Evolutionary conservation across 2,329 filamentous ascomycete genomes (phyloP), one percentile per base, ranked within the genome.

Genomic region (Alternaria dauci): DNA sequence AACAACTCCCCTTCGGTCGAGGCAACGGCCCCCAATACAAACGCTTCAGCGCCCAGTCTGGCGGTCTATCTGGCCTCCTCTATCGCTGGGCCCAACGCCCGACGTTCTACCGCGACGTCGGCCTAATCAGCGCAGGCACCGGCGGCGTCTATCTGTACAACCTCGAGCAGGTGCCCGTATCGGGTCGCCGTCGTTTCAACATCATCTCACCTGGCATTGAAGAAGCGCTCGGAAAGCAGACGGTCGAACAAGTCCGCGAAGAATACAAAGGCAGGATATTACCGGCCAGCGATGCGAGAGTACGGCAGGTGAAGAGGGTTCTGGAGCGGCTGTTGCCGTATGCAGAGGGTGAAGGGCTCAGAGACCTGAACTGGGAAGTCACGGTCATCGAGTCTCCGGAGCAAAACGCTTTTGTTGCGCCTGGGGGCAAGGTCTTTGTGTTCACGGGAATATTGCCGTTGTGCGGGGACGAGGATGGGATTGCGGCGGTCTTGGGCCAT

Each of bases 361-460:
- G 84, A 63, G 79, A 84, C 43, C 48, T 76, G 59, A 52, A 75
- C 5, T 94, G 91, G 91, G 89, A 93, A 78, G 84, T 94, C 4
- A 82, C 85, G 69, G 91, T 94, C 7, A 92, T 94, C 69, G 85
- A 91, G n/a, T 88, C 89, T 61, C 82, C 82, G 20, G 85, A 85
- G 39, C 83, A 84, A 65, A 94, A 94, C 70, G 91, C 91, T 0
- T 93, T 94, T 71, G 91, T 94, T 1, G 84, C 93, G 6, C 91
- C 91, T 0, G 91, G 84, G 5, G 91, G 91, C 25, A 93, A 93
- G 70, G 91, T 94, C 0, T 94, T 94, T 73, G 91, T 94, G 2
- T 90, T 88, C 72, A 89, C 87, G 64, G 91, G 91, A 38, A 88
- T 94, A 32, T 77, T 94, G 55, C 83, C 85, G n/a, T 80, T 92